phyloP scores from a whole-genome alignment of 2,329 filamentous ascomycete genomes.

The Pyrenophora seminiperda region DNA sequence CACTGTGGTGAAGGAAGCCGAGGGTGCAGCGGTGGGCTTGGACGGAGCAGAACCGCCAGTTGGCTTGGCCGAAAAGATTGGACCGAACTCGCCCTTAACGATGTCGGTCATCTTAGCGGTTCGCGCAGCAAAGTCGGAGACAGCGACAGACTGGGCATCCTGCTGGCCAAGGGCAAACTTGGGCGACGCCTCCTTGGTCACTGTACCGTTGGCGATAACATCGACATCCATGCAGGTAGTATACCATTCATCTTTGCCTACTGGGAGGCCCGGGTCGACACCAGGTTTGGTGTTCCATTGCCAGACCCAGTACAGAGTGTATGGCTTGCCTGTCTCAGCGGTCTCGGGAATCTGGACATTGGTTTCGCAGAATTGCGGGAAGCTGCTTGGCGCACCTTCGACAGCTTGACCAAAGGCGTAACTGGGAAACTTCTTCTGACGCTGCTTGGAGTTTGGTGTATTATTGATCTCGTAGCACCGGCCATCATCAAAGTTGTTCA shows the following conservation, averaged over 20 bases:
- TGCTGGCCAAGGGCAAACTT: constrained; percentile 46
- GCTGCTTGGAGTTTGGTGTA: constrained; percentile 60
- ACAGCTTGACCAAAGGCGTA: constrained; percentile 56
- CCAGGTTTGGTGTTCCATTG: constrained; percentile 66
- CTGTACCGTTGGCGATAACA: constrained; percentile 43
- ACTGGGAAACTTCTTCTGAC: constrained; percentile 63
- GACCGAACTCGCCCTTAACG: constrained; percentile 36
- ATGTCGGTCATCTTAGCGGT: constrained; percentile 46
- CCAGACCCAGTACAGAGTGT: constrained; percentile 96
- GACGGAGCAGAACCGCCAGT: constrained; percentile 7
- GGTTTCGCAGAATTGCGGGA: constrained; percentile 77
- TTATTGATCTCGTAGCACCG: constrained; percentile 83
- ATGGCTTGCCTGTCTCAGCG: constrained; percentile 64
- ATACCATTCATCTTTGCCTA: constrained; percentile 63
- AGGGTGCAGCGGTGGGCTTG: background rate
- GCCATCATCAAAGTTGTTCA: constrained; percentile 84
- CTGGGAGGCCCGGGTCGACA: constrained; percentile 47
- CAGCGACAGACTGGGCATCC: constrained; percentile 50
- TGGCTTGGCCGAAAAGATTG: constrained; percentile 25
- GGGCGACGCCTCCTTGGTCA: constrained; percentile 7
- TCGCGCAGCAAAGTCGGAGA: constrained; percentile 48
- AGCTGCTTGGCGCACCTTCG: constrained; percentile 36
- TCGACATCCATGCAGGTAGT: constrained; percentile 63
- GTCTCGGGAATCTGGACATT: constrained; percentile 76
- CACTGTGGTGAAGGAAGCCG: background rate